These are phyloP conservation scores for Alternaria consortialis DNA, from an alignment of 2,329 filamentous ascomycete genomes.

Conservation along the genomic window DNA sequence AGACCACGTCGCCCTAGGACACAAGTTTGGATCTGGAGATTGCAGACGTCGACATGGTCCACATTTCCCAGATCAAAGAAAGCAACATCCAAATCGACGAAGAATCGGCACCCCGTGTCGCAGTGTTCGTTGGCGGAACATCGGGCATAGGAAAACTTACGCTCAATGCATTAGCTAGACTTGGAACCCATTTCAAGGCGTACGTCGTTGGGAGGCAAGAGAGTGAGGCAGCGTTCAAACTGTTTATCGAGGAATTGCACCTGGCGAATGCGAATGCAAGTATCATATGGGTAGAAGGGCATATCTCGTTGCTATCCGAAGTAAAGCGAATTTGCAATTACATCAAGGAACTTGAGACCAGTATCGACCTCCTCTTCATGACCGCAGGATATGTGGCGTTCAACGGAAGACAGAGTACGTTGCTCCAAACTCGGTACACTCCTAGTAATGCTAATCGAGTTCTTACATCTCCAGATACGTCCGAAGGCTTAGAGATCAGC, in stretches of 20 bases:
- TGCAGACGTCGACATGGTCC: neutral
- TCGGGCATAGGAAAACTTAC: conserved; percentile 59
- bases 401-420: neutral
- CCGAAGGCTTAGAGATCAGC: conserved; percentile 56
- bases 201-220: conserved; percentile 57
- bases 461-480: conserved; percentile 14
- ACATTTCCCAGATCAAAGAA: conserved; percentile 1
- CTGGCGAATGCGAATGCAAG: conserved; percentile 52
- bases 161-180: conserved; percentile 23
- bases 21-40: neutral
- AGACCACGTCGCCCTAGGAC: neutral
- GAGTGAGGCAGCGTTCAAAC: conserved; percentile 39
- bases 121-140: conserved; percentile 59
- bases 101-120: conserved; percentile 48
- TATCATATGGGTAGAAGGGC: conserved; percentile 55
- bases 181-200: conserved; percentile 48
- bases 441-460: neutral
- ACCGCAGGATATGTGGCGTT: neutral
- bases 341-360: neutral
- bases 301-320: conserved; percentile 58
- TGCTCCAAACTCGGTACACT: accelerated
- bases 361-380: neutral
- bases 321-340: conserved; percentile 50
- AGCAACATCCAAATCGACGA: conserved; percentile 54
- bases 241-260: conserved; percentile 52